Percentiles rank a stretch among this genome's conserved stretches.
These are phyloP conservation scores for Arachis hypogaea DNA, from an alignment of 306 rosid genomes.

Conservation along the genomic window DNA sequence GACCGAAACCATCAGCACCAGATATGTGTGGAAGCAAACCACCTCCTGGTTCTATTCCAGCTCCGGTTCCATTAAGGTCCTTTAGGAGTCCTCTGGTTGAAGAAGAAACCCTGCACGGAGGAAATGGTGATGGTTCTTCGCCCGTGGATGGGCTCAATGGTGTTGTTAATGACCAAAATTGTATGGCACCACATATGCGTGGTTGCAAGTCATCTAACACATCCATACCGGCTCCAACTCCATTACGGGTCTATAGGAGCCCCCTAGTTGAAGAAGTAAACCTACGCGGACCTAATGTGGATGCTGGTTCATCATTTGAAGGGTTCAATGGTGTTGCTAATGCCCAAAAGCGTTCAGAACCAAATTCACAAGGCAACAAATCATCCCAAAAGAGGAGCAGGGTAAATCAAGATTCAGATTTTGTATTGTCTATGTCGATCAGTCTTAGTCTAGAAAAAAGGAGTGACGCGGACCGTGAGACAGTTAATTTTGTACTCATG, in stretches of 20 bases:
- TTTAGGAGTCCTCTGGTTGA: constrained; percentile 39
- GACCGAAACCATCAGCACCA: neutral
- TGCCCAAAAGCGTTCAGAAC: neutral
- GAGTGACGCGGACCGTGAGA: constrained; percentile 50
- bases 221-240: constrained; percentile 53
- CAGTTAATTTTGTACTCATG: constrained; percentile 51
- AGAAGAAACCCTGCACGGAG: constrained; percentile 13
- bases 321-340: neutral
- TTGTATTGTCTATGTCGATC: constrained; percentile 19
- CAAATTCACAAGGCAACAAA: constrained; percentile 13
- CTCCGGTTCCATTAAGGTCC: constrained; percentile 57
- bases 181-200: neutral
- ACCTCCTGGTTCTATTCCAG: constrained; percentile 41
- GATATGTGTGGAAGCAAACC: constrained; percentile 26
- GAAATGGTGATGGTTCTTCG: neutral
- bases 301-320: neutral
- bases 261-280: constrained; percentile 33
- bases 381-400: constrained; percentile 44
- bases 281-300: neutral
- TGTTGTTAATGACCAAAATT: neutral
- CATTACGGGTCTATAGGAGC: constrained; percentile 48
- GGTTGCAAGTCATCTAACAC: constrained; percentile 35
- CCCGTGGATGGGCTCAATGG: constrained; percentile 6
- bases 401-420: constrained; percentile 28
- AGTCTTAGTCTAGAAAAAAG: constrained; percentile 32